Evolutionary conservation across 768 basidiomycete genomes (phyloP), one percentile per base, ranked within the genome.

Genomic region (Lactifluus rugatus): DNA sequence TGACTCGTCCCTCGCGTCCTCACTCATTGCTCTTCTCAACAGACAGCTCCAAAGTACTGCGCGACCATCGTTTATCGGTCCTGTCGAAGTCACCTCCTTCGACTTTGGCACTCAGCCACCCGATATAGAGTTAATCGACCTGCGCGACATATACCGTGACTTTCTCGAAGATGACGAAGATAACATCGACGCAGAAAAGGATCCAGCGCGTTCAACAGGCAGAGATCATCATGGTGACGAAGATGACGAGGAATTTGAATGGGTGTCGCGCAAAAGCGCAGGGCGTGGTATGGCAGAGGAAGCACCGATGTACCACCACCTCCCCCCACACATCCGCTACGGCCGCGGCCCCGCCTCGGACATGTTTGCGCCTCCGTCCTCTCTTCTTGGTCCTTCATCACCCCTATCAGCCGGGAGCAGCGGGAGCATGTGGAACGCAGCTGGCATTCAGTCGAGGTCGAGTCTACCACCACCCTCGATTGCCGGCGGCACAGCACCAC

Each of bases 51-150:
- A 78, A 6, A 78, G 72, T 49, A 81, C 85, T 2, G 72, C 81
- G 32, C 74, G 90, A n/a, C 96, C 95, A 0, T 92, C 92, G 10
- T 98, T 94, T 70, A 89, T 99, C 37, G 96, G 96, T 2, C 93
- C 94, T 14, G 82, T 98, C 58, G 80, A 85, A 58, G 83, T 98
- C 55, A 85, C 84, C 1, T 83, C 85, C 3, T 79, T 98, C 54
- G 89, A 92, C 57, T 94, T 99, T 71, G 96, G 96, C 32, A 81
- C 85, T 0, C 74, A 75, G 19, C 69, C 84, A 2, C 96, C 96
- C 4, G 87, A 93, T 58, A 80, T 94, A 23, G 91, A 96, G 69
- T 79, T 98, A 53, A 84, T 89, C 54, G 96, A 96, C 73, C 73
- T 98, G 52, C 80, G 92, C 48, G 93, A 97, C 75, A 91, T 98